These are phyloP conservation scores for Stentor coeruleus DNA, from an alignment of 73 alveolate genomes.

Conservation along the genomic window DNA sequence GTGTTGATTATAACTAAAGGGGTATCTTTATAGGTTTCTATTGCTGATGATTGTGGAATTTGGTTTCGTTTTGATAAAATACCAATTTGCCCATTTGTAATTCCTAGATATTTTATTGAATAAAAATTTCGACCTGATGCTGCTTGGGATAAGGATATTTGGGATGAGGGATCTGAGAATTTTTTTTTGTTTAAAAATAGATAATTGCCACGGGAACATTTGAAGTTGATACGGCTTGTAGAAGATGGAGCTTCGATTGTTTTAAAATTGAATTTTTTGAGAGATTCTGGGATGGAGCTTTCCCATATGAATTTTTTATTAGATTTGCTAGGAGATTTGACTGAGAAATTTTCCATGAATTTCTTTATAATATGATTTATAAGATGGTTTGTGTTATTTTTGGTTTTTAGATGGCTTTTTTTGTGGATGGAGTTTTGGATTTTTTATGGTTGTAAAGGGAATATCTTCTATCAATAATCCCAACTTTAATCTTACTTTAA, in stretches of 20 bases:
- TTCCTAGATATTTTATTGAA: conserved; percentile 23
- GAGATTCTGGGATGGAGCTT: not conserved
- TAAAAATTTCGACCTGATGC: too few species aligned
- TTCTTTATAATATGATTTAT: too few species aligned
- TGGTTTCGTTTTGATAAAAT: conserved; percentile 4
- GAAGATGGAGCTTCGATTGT: not conserved
- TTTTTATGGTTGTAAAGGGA: too few species aligned
- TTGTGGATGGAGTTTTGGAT: too few species aligned
- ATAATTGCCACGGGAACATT: too few species aligned
- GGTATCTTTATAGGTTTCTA: not conserved
- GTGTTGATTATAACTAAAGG: not conserved
- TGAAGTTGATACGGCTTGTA: not conserved
- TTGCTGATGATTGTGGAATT: conserved; percentile 13
- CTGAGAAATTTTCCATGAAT: not conserved
- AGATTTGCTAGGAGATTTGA: not conserved
- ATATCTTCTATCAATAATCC: too few species aligned
- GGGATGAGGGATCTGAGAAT: not conserved
- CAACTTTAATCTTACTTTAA: too few species aligned
- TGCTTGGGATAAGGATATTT: not conserved
- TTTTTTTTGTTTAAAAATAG: too few species aligned
- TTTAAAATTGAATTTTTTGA: too few species aligned
- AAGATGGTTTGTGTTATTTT: too few species aligned
- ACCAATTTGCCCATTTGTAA: conserved; percentile 30
- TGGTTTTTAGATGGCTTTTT: too few species aligned
- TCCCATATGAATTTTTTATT: not conserved